phyloP scores from a whole-genome alignment of 1,139 yeast genomes.

The Diutina catenulata region DNA sequence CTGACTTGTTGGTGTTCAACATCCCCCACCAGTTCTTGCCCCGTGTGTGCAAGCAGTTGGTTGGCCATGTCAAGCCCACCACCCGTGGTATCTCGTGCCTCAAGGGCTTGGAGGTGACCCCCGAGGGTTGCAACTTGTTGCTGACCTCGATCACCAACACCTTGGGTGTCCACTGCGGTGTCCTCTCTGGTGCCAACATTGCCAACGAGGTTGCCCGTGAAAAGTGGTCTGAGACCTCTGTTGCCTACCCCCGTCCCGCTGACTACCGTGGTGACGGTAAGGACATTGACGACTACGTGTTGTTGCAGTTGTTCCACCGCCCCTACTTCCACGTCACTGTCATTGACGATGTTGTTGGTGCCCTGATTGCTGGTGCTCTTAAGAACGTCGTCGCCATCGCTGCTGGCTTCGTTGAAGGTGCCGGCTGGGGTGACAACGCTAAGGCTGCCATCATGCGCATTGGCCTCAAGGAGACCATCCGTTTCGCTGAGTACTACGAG shows the following conservation, averaged over 20 bases:
- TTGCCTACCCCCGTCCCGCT: conserved; percentile 29
- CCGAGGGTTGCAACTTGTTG: conserved; percentile 33
- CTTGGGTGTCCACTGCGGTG: conserved; percentile 34
- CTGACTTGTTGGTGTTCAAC: conserved; percentile 35
- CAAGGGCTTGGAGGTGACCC: conserved; percentile 36
- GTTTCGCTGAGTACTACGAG: conserved; percentile 15
- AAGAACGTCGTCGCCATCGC: conserved; percentile 37
- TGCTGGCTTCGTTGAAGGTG: conserved; percentile 38
- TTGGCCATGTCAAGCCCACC: conserved; percentile 26
- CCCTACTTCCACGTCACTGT: conserved; percentile 37
- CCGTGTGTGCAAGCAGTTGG: conserved; percentile 24
- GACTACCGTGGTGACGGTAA: conserved; percentile 30
- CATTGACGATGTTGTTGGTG: conserved; percentile 37
- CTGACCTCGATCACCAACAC: conserved; percentile 31
- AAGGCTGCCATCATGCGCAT: conserved; percentile 39
- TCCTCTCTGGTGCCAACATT: conserved; percentile 36
- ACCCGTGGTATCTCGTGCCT: conserved; percentile 37
- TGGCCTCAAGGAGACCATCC: conserved; percentile 32
- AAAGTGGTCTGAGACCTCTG: conserved; percentile 40
- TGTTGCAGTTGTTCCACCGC: conserved; percentile 35
- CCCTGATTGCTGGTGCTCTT: conserved; percentile 39
- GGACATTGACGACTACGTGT: conserved; percentile 29
- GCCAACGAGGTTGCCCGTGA: conserved; percentile 38
- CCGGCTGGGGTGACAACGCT: conserved; percentile 42
- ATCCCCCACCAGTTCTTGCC: conserved; percentile 39